These are phyloP conservation scores for Penicillium thymicola DNA, from an alignment of 2,329 filamentous ascomycete species.

Conservation along the genomic window DNA sequence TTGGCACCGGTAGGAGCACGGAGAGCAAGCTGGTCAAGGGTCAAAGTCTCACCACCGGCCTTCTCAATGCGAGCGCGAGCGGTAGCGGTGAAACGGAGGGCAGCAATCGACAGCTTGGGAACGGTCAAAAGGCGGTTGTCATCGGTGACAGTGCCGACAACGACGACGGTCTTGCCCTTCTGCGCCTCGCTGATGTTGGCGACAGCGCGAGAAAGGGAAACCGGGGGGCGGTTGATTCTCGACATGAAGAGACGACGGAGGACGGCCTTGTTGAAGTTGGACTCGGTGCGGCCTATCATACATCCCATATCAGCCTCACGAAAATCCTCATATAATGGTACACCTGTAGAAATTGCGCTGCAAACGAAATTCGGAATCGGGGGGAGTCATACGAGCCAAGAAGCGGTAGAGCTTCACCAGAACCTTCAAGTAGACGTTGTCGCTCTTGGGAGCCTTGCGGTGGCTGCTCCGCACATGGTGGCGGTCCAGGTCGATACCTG, in stretches of 20 bases:
- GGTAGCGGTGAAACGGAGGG: slow-evolving; percentile 93
- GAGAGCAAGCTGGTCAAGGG: slow-evolving; percentile 94
- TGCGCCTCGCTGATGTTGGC: slow-evolving; percentile 59
- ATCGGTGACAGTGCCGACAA: slow-evolving; percentile 94
- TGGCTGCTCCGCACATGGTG: slow-evolving; percentile 67
- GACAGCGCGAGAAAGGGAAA: slow-evolving; percentile 89
- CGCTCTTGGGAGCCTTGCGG: slow-evolving; percentile 94
- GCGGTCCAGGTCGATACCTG: slow-evolving; percentile 58
- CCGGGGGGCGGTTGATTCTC: slow-evolving; percentile 93
- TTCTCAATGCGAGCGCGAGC: slow-evolving; percentile 90
- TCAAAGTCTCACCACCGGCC: slow-evolving; percentile 91
- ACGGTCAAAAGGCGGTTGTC: slow-evolving; percentile 90
- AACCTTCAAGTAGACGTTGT: slow-evolving; percentile 96
- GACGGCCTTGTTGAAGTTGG: slow-evolving; percentile 97
- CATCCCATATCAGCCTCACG: slow-evolving; percentile 18
- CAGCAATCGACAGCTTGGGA: slow-evolving; percentile 90
- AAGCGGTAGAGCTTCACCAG: slow-evolving; percentile 98
- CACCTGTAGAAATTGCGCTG: slow-evolving; percentile 8
- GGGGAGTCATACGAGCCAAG: slow-evolving; percentile 68
- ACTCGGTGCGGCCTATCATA: slow-evolving; percentile 80
- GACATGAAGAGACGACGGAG: slow-evolving; percentile 98
- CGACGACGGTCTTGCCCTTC: slow-evolving; percentile 75
- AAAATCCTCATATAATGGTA: slow-evolving; percentile 1
- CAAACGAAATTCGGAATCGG: slow-evolving; percentile 10
- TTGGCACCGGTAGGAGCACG: slow-evolving; percentile 93